Percentiles rank a stretch among this genome's conserved stretches.
These are phyloP conservation scores for Lachancea lanzarotensis DNA, from an alignment of 805 yeast genomes.

Conservation along the genomic window DNA sequence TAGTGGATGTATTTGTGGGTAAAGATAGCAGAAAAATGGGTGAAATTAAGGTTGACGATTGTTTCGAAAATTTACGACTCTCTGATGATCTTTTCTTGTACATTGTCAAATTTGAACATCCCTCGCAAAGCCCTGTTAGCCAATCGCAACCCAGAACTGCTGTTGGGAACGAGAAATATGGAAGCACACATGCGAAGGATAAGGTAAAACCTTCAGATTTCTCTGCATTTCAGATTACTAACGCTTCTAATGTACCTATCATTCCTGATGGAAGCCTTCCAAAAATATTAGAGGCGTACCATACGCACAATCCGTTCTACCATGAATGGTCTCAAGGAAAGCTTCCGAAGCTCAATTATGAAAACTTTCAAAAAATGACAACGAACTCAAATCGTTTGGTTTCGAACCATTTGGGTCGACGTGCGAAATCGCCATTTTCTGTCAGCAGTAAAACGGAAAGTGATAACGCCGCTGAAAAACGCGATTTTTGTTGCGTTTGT, in stretches of 20 bases:
- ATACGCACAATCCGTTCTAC: conserved; percentile 5
- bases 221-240: conserved; percentile 1
- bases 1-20: not conserved
- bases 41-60: conserved; percentile 12
- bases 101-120: not conserved
- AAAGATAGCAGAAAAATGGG: conserved; percentile 2
- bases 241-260: conserved; percentile 4
- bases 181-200: not conserved
- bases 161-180: not conserved
- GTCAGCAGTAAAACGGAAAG: not conserved
- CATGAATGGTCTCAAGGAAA: conserved; percentile 6
- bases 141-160: not conserved
- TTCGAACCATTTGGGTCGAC: conserved; percentile 5
- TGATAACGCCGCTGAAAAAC: not conserved
- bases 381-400: not conserved
- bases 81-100: conserved; percentile 3
- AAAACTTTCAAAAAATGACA: not conserved
- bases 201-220: not conserved
- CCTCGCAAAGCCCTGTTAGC: not conserved
- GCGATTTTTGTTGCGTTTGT: conserved; percentile 54
- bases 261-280: not conserved
- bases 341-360: conserved; percentile 1
- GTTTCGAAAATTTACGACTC: conserved; percentile 12
- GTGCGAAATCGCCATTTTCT: conserved; percentile 1
- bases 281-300: not conserved